phyloP scores from a whole-genome alignment of 1,139 yeast species.

The Lodderomyces metapsilosis region DNA sequence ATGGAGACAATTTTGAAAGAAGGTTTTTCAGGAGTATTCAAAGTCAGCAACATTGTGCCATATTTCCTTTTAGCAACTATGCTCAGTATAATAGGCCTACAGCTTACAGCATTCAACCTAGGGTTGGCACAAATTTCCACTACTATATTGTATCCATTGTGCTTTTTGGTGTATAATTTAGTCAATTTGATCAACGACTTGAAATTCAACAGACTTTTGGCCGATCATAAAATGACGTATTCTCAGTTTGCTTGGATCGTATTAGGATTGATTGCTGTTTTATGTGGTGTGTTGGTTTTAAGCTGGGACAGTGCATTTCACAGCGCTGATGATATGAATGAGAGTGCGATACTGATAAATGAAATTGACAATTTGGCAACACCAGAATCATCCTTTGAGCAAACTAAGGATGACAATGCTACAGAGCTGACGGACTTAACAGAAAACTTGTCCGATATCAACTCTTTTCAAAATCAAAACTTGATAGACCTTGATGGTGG shows the following conservation, averaged over 20 bases:
- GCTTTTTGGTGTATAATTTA: conserved; percentile 80
- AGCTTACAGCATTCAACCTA: conserved; percentile 69
- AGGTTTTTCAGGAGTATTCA: conserved; percentile 3
- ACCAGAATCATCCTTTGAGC: neutral
- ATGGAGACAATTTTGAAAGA: conserved; percentile 41
- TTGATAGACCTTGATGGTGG: neutral
- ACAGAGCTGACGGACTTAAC: conserved; percentile 6
- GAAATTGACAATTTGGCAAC: neutral
- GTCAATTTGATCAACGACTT: conserved; percentile 73
- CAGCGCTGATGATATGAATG: conserved; percentile 6
- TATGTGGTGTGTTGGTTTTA: conserved; percentile 41
- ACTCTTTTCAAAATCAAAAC: conserved; percentile 5
- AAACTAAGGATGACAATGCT: conserved; percentile 6
- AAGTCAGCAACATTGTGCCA: conserved; percentile 28
- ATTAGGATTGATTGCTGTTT: conserved; percentile 37
- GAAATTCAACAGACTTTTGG: conserved; percentile 42
- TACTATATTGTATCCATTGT: conserved; percentile 77
- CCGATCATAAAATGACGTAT: conserved; percentile 28
- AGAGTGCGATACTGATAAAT: neutral
- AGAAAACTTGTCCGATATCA: conserved; percentile 7
- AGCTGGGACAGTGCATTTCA: conserved; percentile 47
- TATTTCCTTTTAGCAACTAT: conserved; percentile 58
- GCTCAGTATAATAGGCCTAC: conserved; percentile 68
- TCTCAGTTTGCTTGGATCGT: conserved; percentile 36
- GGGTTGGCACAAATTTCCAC: conserved; percentile 76